phyloP scores from a whole-genome alignment of 2,329 filamentous ascomycete species.

The Calonectria ilicicola region DNA sequence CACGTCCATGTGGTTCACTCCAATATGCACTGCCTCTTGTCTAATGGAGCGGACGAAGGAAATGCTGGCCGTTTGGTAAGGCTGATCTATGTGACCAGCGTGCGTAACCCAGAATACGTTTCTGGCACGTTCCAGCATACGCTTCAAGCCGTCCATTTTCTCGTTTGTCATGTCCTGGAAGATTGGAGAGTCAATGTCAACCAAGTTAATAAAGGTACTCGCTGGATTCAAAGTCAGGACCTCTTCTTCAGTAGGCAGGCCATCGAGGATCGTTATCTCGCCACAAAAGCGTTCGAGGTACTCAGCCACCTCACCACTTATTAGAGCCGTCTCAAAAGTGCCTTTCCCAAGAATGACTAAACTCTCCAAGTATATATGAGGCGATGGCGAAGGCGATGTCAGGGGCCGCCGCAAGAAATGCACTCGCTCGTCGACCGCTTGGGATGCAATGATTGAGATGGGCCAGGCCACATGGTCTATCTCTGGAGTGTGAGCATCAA shows the following conservation, averaged over 20 bases:
- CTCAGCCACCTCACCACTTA: background rate
- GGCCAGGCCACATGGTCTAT: background rate
- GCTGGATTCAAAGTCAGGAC: background rate
- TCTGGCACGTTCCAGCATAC: background rate
- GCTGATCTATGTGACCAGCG: background rate
- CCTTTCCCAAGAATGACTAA: background rate
- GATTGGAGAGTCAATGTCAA: background rate
- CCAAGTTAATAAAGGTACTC: background rate
- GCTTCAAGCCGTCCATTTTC: background rate
- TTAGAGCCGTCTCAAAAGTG: background rate
- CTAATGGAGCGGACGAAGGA: background rate
- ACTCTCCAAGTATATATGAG: background rate
- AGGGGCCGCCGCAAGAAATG: background rate
- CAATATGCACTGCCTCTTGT: background rate
- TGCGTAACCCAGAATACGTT: background rate
- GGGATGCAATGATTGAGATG: background rate
- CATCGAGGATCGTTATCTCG: background rate
- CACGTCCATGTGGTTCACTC: background rate
- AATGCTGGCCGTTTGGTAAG: background rate
- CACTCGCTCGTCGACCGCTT: background rate
- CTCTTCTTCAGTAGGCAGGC: background rate
- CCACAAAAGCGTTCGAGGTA: background rate
- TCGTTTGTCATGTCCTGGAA: background rate
- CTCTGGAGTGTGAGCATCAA: background rate
- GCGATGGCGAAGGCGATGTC: background rate